Evolutionary conservation across 495 filamentous ascomycete genomes (phyloP).

Genomic region (Podospora pseudopauciseta): DNA sequence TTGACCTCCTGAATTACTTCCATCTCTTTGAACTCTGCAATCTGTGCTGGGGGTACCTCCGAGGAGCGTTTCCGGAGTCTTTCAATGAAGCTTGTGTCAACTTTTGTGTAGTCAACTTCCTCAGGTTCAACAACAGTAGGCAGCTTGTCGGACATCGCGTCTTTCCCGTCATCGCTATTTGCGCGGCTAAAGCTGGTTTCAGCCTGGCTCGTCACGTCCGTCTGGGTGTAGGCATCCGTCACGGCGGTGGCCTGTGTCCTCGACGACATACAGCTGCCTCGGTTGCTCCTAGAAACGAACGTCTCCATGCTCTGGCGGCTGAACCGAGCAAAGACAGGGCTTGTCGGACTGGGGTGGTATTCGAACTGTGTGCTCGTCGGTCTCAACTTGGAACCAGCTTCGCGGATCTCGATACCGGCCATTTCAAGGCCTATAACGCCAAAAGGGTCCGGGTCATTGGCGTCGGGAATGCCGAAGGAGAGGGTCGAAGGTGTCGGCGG

Average conservation of each 20-base stretch:
- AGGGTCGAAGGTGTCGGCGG: conserved; percentile 27
- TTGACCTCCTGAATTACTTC: conserved; percentile 14
- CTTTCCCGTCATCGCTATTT: conserved; percentile 46
- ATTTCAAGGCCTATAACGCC: conserved; percentile 82
- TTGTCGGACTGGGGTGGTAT: conserved; percentile 70
- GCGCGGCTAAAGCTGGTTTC: conserved; percentile 48
- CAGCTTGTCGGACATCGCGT: conserved; percentile 33
- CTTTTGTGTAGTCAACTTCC: conserved; percentile 54
- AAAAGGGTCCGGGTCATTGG: conserved; percentile 81
- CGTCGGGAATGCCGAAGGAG: conserved; percentile 71
- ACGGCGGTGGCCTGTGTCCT: conserved; percentile 57
- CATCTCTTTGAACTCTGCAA: conserved; percentile 11
- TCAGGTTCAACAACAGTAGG: conserved; percentile 41
- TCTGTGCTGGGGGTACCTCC: conserved; percentile 21
- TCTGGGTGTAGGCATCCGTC: conserved; percentile 53
- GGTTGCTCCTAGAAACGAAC: conserved; percentile 57
- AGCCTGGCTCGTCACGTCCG: conserved; percentile 49
- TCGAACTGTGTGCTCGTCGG: conserved; percentile 74
- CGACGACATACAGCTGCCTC: conserved; percentile 59
- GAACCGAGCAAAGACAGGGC: conserved; percentile 69
- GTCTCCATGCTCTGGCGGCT: conserved; percentile 66
- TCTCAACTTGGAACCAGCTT: conserved; percentile 69
- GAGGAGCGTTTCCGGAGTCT: conserved; percentile 26
- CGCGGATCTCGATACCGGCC: conserved; percentile 78
- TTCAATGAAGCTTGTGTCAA: conserved; percentile 46